Evolutionary conservation across 352 stramenopile species (phyloP).

Genomic region (Hyaloperonospora arabidopsidis): DNA sequence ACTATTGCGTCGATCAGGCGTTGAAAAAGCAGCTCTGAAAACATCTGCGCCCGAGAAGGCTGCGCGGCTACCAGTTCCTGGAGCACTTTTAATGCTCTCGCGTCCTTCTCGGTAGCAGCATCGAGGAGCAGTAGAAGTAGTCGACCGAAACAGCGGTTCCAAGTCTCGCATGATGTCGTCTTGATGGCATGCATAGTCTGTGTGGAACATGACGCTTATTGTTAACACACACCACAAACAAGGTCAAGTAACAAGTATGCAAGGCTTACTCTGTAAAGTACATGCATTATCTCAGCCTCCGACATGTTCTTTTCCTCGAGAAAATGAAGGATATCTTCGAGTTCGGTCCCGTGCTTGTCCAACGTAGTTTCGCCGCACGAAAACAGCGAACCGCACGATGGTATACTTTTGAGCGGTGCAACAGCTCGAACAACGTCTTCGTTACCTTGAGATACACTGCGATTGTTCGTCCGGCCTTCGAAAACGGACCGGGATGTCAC

Average conservation of each 20-base stretch:
- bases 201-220: constrained; percentile 7
- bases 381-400: constrained; percentile 8
- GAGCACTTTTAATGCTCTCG: constrained; percentile 48
- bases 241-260: background rate
- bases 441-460: background rate
- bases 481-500: constrained; percentile 10
- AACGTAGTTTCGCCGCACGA: background rate
- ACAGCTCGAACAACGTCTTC: constrained; percentile 1
- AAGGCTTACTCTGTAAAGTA: constrained; percentile 41
- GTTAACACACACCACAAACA: background rate
- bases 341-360: constrained; percentile 15
- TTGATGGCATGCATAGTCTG: constrained; percentile 32
- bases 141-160: constrained; percentile 36
- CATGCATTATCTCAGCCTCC: constrained; percentile 29
- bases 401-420: background rate
- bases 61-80: constrained; percentile 39
- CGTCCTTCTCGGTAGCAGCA: constrained; percentile 35
- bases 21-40: constrained; percentile 51
- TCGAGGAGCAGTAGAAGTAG: constrained; percentile 43
- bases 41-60: constrained; percentile 35
- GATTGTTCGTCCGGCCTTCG: constrained; percentile 6
- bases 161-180: constrained; percentile 24
- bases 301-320: constrained; percentile 45
- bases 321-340: constrained; percentile 40
- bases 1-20: constrained; percentile 44